Evolutionary conservation across 1,284 basidiomycete species (phyloP), one percentile per base, ranked within the genome.

Genomic region (Microbotryomycetes sp.): DNA sequence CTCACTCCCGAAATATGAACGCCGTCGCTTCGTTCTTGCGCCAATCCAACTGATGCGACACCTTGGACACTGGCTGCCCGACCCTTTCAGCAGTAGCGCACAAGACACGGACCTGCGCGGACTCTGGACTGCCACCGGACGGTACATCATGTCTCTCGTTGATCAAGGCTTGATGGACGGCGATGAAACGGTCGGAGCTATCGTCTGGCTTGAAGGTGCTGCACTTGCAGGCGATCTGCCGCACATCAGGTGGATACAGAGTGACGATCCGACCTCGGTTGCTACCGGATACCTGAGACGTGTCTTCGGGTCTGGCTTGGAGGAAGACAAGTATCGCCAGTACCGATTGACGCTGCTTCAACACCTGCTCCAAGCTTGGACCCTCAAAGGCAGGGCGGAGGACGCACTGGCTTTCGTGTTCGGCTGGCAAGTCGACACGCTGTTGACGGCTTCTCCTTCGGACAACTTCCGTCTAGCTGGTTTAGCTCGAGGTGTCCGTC

Each of bases 341-440:
- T 31, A 48, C 18, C 46, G 41, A 27, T n/a, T 45, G 30, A 61
- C 46, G n/a, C 46, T 46, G 2, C 16, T 51, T 5, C 16, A 51
- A 31, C 47, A 18, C 16, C 27, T 62, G 26, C 41, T 66, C 15
- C 53, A 60, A 3, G 45, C 45, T 5, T 66, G 57, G 60, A 16
- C 29, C 4, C 51, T 48, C 3, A 21, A 26, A 28, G 30, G 30
- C 26, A 49, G 58, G 13, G 60, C 60, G 5, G 53, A 54, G 50
- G 28, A 45, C 28, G 64, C 64, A 4, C 28, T 59, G n/a, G 30
- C 35, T 11, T 29, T 66, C 27, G 11, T 63, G 4, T 28, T 35
- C 28, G 53, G 35, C 5, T 56, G 24, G 26, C 23, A 50, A 15
- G 29, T 52, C 26, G 23, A 24, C 24, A 29, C 11, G n/a, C 11